Evolutionary conservation across 2,329 filamentous ascomycete genomes (phyloP).

Genomic region (Cladosporium phlei): DNA sequence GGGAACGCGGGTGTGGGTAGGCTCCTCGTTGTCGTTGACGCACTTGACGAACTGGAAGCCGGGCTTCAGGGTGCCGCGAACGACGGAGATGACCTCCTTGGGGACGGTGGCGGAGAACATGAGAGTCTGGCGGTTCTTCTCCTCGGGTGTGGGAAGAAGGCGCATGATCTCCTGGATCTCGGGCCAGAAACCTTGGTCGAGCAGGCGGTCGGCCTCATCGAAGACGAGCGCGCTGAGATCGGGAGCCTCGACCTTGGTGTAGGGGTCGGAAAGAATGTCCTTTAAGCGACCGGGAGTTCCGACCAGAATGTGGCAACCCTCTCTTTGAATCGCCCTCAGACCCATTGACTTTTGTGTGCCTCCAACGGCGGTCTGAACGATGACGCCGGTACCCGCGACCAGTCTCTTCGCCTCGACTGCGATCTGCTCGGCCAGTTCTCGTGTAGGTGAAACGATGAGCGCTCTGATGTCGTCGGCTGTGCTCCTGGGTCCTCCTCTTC

Average conservation of each 20-base stretch:
- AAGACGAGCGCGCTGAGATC: conserved; percentile 57
- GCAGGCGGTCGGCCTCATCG: conserved; percentile 63
- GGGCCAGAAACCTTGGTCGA: conserved; percentile 53
- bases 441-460: conserved; percentile 58
- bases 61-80: conserved; percentile 70
- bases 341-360: conserved; percentile 73
- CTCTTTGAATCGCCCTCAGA: conserved; percentile 60
- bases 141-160: conserved; percentile 55
- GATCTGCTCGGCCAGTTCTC: conserved; percentile 62
- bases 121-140: conserved; percentile 77
- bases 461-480: conserved; percentile 52
- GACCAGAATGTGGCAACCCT: conserved; percentile 85
- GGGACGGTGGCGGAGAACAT: conserved; percentile 95
- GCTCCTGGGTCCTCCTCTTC: conserved; percentile 49
- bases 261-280: conserved; percentile 68
- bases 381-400: conserved; percentile 59
- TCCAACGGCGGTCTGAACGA: conserved; percentile 77
- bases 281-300: conserved; percentile 84
- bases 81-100: conserved; percentile 72
- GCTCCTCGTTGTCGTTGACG: conserved; percentile 73
- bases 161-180: conserved; percentile 46
- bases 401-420: conserved; percentile 69
- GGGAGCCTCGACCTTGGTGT: conserved; percentile 59
- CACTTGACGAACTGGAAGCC: conserved; percentile 88
- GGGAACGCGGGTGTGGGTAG: conserved; percentile 79